Base-by-base conservation (phyloP, 169 alveolate genomes). In the Eimeria sp. region DNA sequence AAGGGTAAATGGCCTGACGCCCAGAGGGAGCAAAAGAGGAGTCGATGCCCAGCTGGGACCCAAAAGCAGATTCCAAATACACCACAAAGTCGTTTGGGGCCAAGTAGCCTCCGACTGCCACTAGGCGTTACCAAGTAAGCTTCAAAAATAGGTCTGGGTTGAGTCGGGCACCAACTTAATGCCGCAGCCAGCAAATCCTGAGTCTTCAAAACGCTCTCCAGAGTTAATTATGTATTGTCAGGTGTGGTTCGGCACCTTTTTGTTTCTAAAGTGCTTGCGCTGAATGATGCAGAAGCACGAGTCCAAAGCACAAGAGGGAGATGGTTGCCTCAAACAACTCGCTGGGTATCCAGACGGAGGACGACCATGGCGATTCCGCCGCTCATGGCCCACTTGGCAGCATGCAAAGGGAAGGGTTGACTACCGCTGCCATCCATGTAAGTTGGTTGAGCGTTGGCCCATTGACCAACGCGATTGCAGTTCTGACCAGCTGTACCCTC, bases 381-480 rank as follows among this genome's bases (percentile, higher is more conserved):
- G 92, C 40, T 84, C 25, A 75, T 30, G 13, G 57, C 78, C 34
- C 92, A 84, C 43, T 10, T 13, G 75, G 57, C 61, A 30, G 34
- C 57, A 30, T n/a, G 5, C 76, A 57, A 11, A 5, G 30, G 30
- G 78, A 54, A 54, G 22, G 92, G n/a, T 25, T 27, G 18, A 16
- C 75, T 58, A 61, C 51, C 3, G 92, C 78, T 58, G 92, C 92
- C 49, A 30, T 61, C 49, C 92, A 57, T 14, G 92, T 84, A 43
- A 5, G 78, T 45, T 78, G 88, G 9, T 78, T 47, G 47, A n/a
- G 3, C 2, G 54, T 18, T n/a, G 82, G 82, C 27, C 83, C 57
- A 34, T 73, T 11, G 18, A 13, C 54, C 0, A 18, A 5, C 4
- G 54, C 49, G 54, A 18, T 34, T 34, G 40, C 40, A 34, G 30